phyloP scores from a whole-genome alignment of 495 filamentous ascomycete genomes.

The Xylaria cubensis region DNA sequence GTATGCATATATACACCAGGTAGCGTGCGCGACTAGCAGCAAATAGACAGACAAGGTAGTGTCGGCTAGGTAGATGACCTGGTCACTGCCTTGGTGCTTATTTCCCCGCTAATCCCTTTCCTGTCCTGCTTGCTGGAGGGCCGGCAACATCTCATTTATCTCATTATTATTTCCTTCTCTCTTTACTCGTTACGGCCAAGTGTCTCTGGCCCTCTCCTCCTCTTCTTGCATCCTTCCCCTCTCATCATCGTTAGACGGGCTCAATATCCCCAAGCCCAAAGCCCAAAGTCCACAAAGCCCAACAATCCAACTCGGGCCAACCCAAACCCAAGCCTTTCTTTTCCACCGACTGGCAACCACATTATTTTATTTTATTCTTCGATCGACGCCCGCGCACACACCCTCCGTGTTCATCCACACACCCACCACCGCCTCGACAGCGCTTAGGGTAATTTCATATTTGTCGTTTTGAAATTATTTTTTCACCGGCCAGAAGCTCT shows the following conservation, averaged over 20 bases:
- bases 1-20: not conserved
- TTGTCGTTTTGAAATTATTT: conserved; percentile 13
- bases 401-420: not conserved
- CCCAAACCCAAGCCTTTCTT: not conserved
- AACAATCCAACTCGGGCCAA: not conserved
- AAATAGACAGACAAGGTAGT: conserved; percentile 1
- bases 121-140: not conserved
- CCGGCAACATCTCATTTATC: not conserved
- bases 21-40: conserved; percentile 4
- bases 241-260: conserved; percentile 7
- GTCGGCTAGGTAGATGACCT: conserved; percentile 6
- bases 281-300: not conserved
- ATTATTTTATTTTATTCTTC: not conserved
- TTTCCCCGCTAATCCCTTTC: conserved; percentile 22
- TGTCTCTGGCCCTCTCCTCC: conserved; percentile 4
- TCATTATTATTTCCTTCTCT: not conserved
- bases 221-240: conserved; percentile 18
- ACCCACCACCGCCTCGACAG: conserved; percentile 10
- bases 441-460: conserved; percentile 20
- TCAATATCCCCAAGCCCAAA: not conserved
- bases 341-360: conserved; percentile 22
- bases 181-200: conserved; percentile 24
- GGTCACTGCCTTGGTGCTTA: conserved; percentile 14
- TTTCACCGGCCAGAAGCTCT: conserved; percentile 15
- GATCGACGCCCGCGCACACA: conserved; percentile 1